A percentile compares a stretch with the other conserved stretches of the same genome.
Conservation (phyloP, 2,329 filamentous ascomycete genomes). For the Claviceps capensis region DNA sequence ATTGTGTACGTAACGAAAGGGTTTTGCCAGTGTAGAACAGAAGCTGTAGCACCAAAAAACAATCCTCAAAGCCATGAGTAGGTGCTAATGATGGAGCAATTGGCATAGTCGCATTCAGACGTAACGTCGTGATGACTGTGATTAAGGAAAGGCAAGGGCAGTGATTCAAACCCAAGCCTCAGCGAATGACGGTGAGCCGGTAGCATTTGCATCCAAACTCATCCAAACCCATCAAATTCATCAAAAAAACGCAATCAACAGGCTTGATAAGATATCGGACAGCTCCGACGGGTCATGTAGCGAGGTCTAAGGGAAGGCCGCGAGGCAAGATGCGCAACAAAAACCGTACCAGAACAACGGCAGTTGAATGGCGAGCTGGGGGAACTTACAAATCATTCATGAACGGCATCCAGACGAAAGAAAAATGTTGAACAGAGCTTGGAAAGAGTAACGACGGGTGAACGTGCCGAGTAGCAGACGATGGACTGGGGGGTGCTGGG, state of each 20-base stretch:
- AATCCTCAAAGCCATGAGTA: constrained; percentile 7
- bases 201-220: constrained; percentile 16
- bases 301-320: constrained; percentile 18
- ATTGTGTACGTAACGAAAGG: constrained; percentile 6
- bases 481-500: constrained; percentile 17
- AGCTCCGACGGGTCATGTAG: constrained; percentile 22
- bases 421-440: constrained; percentile 12
- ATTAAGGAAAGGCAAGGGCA: constrained; percentile 28
- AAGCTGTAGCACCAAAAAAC: constrained; percentile 17
- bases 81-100: constrained; percentile 18
- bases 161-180: constrained; percentile 26
- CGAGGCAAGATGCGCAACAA: constrained; percentile 23
- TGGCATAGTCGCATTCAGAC: constrained; percentile 29
- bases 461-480: constrained; percentile 5
- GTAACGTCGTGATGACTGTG: constrained; percentile 31
- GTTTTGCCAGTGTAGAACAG: constrained; percentile 11
- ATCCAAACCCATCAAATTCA: constrained; percentile 22
- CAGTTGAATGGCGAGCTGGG: constrained; percentile 8
- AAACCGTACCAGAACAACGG: constrained; percentile 6
- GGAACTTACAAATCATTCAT: constrained; percentile 39
- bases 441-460: neutral
- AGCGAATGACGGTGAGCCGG: constrained; percentile 10
- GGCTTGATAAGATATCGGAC: constrained; percentile 12
- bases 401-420: constrained; percentile 25
- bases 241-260: constrained; percentile 17